Base-by-base conservation (phyloP, 2,329 filamentous ascomycete species). In the Ophiostoma tasmaniense region DNA sequence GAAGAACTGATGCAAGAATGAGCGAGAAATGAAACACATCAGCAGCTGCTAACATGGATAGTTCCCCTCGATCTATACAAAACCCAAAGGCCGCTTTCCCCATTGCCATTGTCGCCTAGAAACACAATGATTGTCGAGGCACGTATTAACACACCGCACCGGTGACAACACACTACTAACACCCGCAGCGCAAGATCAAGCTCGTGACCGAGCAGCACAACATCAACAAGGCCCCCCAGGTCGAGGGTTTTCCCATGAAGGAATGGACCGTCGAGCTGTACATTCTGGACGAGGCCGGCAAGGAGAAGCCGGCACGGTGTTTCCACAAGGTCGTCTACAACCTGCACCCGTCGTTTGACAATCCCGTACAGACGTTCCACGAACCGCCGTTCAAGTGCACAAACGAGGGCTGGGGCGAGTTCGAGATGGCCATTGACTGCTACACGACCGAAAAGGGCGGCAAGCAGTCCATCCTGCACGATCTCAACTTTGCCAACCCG, bases 401-500 rank as follows among this genome's bases (percentile, higher is more conserved):
- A 72, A 96, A 99, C 80, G 91, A 97, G 80, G 95, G 95, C 74
- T 99, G 95, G 95, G 95, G 95, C 76, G 95, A 98, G 81, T 99
- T 99, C 78, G 95, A 98, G 77, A 94, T 99, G 88, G 84, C 83
- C 65, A 95, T 98, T 75, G 87, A 91, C 71, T 85, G 96, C 74
- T 90, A 89, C 76, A 91, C 90, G 61, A 88, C 90, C 37, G 92
- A 95, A 79, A 97, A 97, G 83, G 90, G 87, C 69, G 87, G 89
- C 70, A 94, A 97, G 76, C 87, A 92, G 76, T 83, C 86, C 17
- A 84, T 99, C 73, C 81, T 84, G 66, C 95, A 99, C 79, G 95
- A 99, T 77, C 85, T 99, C 71, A 97, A 98, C 83, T 99, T 99
- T 79, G 85, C 87, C 74, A 85, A 89, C 73, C 84, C 89, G 71